Evolutionary conservation across 2,329 filamentous ascomycete genomes (phyloP), one percentile per base, ranked within the genome.

Genomic region (Fusarium guadeloupense): DNA sequence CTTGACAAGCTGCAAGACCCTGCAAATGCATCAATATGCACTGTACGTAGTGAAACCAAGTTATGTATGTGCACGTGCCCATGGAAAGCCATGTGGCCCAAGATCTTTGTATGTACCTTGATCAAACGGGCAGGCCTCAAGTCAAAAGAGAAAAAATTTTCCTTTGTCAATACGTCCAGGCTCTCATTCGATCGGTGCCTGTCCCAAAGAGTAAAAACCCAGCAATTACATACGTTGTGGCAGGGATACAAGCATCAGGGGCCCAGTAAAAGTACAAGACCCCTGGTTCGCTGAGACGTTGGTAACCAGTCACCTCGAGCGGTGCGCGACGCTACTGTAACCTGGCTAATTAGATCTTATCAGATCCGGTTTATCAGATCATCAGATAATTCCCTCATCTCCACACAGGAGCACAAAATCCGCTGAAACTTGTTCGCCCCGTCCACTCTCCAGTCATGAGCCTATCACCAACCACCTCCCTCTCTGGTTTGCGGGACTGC

Each of bases 361-460:
- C 74, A 69, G 74, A 76, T 76, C 72, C 73, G 68, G 72, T 80
- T 82, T 82, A 83, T 83, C 81, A 80, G 81, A 83, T 83, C 74
- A 82, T 82, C 80, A 79, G 80, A 82, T 82, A 80, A 77, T 74
- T 75, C 73, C 73, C 76, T 77, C 76, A 70, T 71, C 72, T 68
- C 72, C 74, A 74, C 72, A 59, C 48, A 47, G 52, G 43, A 54
- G 50, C 53, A 23, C 45, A 37, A 54, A 52, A 49, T 54, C 55
- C 40, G 51, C 42, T 44, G 28, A 30, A 47, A 45, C 25, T 45
- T 35, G 26, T 50, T 60, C 40, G 46, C 35, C 44, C 55, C 58
- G 21, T 49, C 38, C 9, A 26, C 33, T 49, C 47, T 60, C 59
- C 63, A 64, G 64, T 64, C 59, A 61, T 30, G 20, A 46, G 31